Evolutionary conservation across 1,139 yeast species (phyloP).

Genomic region (Saccharomyces uvarum): DNA sequence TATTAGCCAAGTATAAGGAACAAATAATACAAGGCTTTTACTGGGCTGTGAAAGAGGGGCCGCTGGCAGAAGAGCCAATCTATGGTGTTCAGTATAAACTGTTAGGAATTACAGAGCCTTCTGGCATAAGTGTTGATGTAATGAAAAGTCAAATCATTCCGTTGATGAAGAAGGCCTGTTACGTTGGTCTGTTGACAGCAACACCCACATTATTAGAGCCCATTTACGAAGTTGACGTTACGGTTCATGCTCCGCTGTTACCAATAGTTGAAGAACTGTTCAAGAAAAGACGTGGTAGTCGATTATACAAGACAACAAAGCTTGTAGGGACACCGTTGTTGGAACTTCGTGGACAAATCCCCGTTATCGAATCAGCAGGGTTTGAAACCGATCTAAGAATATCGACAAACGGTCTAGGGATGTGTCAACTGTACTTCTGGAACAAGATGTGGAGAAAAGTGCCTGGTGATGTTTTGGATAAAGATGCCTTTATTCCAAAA

Average conservation of each 20-base stretch:
- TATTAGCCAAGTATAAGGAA: slow-evolving; percentile 41
- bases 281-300: slow-evolving; percentile 58
- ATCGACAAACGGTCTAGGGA: slow-evolving; percentile 71
- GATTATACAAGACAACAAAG: slow-evolving; percentile 42
- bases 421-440: slow-evolving; percentile 56
- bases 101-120: slow-evolving; percentile 39
- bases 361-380: slow-evolving; percentile 87
- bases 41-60: slow-evolving; percentile 84
- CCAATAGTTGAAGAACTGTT: slow-evolving; percentile 46
- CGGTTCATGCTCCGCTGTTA: slow-evolving; percentile 45
- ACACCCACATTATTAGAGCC: slow-evolving; percentile 82
- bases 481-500: slow-evolving; percentile 52
- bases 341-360: slow-evolving; percentile 57
- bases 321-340: slow-evolving; percentile 71
- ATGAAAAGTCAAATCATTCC: slow-evolving; percentile 72
- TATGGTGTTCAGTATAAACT: slow-evolving; percentile 65
- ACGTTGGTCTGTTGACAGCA: slow-evolving; percentile 72
- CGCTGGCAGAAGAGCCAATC: slow-evolving; percentile 79
- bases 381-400: slow-evolving; percentile 78
- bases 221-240: slow-evolving; percentile 52
- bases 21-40: slow-evolving; percentile 67
- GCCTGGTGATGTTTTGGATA: slow-evolving; percentile 88
- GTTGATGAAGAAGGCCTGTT: slow-evolving; percentile 76
- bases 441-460: slow-evolving; percentile 59
- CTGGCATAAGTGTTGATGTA: slow-evolving; percentile 41